Evolutionary conservation across 495 filamentous ascomycete species (phyloP).

Genomic region (Elasticomyces elasticus): DNA sequence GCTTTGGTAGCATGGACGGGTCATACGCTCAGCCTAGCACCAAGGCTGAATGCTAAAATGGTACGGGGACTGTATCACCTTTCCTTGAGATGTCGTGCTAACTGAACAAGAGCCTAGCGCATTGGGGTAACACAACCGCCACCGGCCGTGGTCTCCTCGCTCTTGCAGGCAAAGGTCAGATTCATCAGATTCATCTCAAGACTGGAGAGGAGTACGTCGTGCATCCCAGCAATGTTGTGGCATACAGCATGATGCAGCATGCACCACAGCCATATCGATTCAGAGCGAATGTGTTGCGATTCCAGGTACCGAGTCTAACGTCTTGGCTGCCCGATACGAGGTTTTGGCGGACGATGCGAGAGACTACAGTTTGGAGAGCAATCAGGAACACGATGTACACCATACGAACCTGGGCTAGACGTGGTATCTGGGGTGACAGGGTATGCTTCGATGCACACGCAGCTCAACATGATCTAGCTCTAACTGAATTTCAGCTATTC

Average conservation of each 20-base stretch:
- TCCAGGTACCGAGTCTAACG: slow-evolving; percentile 64
- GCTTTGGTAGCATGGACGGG: slow-evolving; percentile 95
- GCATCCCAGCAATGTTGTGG: slow-evolving; percentile 81
- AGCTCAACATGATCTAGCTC: not conserved
- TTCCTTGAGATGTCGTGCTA: slow-evolving; percentile 26
- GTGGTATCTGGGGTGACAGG: slow-evolving; percentile 87
- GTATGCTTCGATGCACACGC: slow-evolving; percentile 32
- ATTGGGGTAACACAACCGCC: slow-evolving; percentile 83
- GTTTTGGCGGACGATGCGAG: slow-evolving; percentile 60
- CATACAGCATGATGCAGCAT: slow-evolving; percentile 66
- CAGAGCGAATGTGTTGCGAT: slow-evolving; percentile 59
- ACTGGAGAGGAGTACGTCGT: slow-evolving; percentile 77
- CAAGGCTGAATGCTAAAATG: slow-evolving; percentile 62
- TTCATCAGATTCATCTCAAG: slow-evolving; percentile 70
- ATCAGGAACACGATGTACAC: slow-evolving; percentile 50
- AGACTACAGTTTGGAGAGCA: slow-evolving; percentile 58
- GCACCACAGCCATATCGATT: slow-evolving; percentile 77
- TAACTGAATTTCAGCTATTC: slow-evolving; percentile 50
- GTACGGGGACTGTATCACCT: slow-evolving; percentile 31
- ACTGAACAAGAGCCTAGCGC: slow-evolving; percentile 56
- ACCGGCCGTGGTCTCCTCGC: slow-evolving; percentile 82
- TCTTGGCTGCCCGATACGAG: slow-evolving; percentile 49
- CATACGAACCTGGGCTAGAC: slow-evolving; percentile 61
- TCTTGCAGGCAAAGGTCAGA: slow-evolving; percentile 71
- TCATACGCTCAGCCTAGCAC: slow-evolving; percentile 64